phyloP scores from a whole-genome alignment of 306 rosid species.

The Oemleria cerasiformis region DNA sequence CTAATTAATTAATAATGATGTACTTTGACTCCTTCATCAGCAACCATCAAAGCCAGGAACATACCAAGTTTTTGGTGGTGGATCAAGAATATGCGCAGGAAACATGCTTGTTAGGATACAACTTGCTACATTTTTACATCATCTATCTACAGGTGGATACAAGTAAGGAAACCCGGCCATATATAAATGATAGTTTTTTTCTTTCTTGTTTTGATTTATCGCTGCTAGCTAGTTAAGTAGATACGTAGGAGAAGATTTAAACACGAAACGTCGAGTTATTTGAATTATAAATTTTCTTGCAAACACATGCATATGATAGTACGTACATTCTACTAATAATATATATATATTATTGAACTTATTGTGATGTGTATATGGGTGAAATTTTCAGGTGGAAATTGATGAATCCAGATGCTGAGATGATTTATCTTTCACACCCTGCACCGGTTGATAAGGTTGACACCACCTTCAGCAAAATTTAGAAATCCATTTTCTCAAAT shows the following conservation, averaged over 20 bases:
- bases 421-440: conserved; percentile 39
- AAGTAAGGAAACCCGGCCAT: too few relatives aligned
- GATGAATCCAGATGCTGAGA: conserved; percentile 25
- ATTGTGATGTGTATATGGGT: too few relatives aligned
- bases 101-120: conserved; percentile 44
- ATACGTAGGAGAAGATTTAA: too few relatives aligned
- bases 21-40: neutral
- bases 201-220: too few relatives aligned
- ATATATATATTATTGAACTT: too few relatives aligned
- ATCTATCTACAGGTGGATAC: conserved; percentile 39
- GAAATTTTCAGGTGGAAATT: conserved; percentile 40
- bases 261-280: too few relatives aligned
- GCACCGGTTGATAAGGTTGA: conserved; percentile 30
- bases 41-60: conserved; percentile 29
- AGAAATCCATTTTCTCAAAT: neutral
- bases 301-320: too few relatives aligned
- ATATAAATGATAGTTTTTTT: too few relatives aligned
- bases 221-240: too few relatives aligned
- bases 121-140: conserved; percentile 39
- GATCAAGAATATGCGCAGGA: conserved; percentile 43
- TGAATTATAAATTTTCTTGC: too few relatives aligned
- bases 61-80: conserved; percentile 37
- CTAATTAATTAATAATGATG: neutral
- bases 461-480: conserved; percentile 32
- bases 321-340: too few relatives aligned